phyloP scores from a whole-genome alignment of 805 yeast species.

The Wickerhamiella slavikovae region DNA sequence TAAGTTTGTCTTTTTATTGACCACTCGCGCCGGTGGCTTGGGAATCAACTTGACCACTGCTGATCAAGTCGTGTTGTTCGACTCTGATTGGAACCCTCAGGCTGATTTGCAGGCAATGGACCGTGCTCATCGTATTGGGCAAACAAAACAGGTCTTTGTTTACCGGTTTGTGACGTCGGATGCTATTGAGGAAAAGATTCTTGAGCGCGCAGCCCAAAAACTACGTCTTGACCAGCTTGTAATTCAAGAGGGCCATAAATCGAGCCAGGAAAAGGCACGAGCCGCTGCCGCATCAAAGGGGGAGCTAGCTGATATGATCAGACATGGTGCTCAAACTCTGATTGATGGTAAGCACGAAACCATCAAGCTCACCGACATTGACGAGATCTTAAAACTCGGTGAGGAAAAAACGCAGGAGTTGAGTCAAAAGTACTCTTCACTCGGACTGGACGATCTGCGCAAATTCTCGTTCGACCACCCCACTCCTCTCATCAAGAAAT shows the following conservation, averaged over 20 bases:
- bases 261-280: slow-evolving; percentile 11
- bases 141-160: slow-evolving; percentile 83
- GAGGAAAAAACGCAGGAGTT: slow-evolving; percentile 61
- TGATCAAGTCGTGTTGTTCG: slow-evolving; percentile 84
- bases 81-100: slow-evolving; percentile 92
- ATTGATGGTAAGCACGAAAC: slow-evolving; percentile 30
- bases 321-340: slow-evolving; percentile 83
- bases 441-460: slow-evolving; percentile 84
- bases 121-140: slow-evolving; percentile 88
- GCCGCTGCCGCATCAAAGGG: slow-evolving; percentile 31
- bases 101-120: slow-evolving; percentile 94
- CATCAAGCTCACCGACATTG: slow-evolving; percentile 34
- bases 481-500: slow-evolving; percentile 2
- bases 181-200: slow-evolving; percentile 90
- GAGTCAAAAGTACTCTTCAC: slow-evolving; percentile 59
- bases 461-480: slow-evolving; percentile 61
- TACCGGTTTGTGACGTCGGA: slow-evolving; percentile 85
- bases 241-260: slow-evolving; percentile 65
- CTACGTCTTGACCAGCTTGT: slow-evolving; percentile 82
- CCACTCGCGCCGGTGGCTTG: slow-evolving; percentile 96
- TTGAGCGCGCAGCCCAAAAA: slow-evolving; percentile 91
- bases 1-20: slow-evolving; percentile 66
- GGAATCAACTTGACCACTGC: slow-evolving; percentile 90
- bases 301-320: slow-evolving; percentile 83
- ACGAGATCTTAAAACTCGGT: slow-evolving; percentile 59